phyloP scores from a whole-genome alignment of 1,284 basidiomycete species.

The Leccinum insolens region DNA sequence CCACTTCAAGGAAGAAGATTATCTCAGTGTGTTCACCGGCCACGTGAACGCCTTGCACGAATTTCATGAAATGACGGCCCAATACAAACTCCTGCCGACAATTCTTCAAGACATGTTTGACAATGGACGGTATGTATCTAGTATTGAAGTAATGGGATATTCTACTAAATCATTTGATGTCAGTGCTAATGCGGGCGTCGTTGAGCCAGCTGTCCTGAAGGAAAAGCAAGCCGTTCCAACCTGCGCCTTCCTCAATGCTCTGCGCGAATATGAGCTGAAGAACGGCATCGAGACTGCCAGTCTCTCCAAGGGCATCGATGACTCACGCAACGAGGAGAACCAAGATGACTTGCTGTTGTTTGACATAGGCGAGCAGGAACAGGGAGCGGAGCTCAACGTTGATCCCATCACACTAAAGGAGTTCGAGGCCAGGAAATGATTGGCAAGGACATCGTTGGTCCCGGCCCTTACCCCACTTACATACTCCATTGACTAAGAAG shows the following conservation, averaged over 20 bases:
- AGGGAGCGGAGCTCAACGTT: not conserved
- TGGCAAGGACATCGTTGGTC: too few species aligned
- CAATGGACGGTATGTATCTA: not conserved
- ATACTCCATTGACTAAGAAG: too few species aligned
- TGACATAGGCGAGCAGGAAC: not conserved
- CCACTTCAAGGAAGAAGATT: not conserved
- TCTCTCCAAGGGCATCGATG: not conserved
- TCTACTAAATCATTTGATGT: not conserved
- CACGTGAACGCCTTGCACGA: not conserved
- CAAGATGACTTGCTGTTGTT: not conserved
- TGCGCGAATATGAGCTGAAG: not conserved
- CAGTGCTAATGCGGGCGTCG: not conserved
- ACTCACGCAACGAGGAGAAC: not conserved
- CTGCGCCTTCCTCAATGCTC: not conserved
- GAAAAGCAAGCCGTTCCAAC: not conserved
- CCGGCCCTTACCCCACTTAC: too few species aligned
- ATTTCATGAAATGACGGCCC: not conserved
- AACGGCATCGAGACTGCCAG: not conserved
- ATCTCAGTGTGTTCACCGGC: not conserved
- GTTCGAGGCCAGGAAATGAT: too few species aligned
- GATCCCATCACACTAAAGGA: too few species aligned
- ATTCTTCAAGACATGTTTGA: not conserved
- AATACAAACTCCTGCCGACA: not conserved
- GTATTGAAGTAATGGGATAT: not conserved
- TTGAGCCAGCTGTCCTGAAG: not conserved